phyloP scores from a whole-genome alignment of 495 filamentous ascomycete species.

The Clavariopsis aquatica region DNA sequence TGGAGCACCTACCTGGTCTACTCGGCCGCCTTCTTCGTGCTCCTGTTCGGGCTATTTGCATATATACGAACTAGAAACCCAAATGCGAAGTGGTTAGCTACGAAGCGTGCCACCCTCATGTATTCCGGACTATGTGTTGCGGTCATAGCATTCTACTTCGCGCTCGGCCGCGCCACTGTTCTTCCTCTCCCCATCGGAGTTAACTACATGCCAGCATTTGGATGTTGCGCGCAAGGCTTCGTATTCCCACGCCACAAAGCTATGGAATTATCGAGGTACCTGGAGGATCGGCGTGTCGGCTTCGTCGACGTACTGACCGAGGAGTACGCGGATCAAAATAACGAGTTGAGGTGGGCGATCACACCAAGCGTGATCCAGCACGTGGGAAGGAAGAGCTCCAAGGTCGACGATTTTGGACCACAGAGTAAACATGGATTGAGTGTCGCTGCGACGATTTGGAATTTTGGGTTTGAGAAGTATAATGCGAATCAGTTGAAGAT shows the following conservation, averaged over 20 bases:
- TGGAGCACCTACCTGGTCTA: slow-evolving; percentile 49
- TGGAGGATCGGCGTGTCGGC: slow-evolving; percentile 29
- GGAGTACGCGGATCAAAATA: slow-evolving; percentile 46
- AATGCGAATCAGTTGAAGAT: slow-evolving; percentile 23
- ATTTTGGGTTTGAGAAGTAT: slow-evolving; percentile 48
- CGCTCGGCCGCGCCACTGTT: slow-evolving; percentile 46
- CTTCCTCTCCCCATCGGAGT: slow-evolving; percentile 46
- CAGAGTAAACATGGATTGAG: slow-evolving; percentile 26
- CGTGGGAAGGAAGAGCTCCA: slow-evolving; percentile 49
- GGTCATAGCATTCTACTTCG: slow-evolving; percentile 46
- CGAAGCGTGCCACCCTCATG: slow-evolving; percentile 24
- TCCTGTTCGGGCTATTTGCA: not conserved
- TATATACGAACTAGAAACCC: slow-evolving; percentile 18
- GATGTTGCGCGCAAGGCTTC: slow-evolving; percentile 54
- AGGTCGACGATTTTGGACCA: slow-evolving; percentile 35
- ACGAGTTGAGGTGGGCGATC: slow-evolving; percentile 51
- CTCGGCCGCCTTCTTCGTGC: slow-evolving; percentile 27
- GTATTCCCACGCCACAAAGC: slow-evolving; percentile 47
- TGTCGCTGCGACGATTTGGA: slow-evolving; percentile 47
- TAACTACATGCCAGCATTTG: slow-evolving; percentile 53
- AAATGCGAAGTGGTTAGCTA: not conserved
- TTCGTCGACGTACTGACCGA: slow-evolving; percentile 54
- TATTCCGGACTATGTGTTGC: slow-evolving; percentile 36
- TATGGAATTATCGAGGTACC: slow-evolving; percentile 38
- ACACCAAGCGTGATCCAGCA: slow-evolving; percentile 57